These are phyloP conservation scores for Phaeoacremonium minimum DNA, from an alignment of 2,329 filamentous ascomycete genomes.

Conservation along the genomic window DNA sequence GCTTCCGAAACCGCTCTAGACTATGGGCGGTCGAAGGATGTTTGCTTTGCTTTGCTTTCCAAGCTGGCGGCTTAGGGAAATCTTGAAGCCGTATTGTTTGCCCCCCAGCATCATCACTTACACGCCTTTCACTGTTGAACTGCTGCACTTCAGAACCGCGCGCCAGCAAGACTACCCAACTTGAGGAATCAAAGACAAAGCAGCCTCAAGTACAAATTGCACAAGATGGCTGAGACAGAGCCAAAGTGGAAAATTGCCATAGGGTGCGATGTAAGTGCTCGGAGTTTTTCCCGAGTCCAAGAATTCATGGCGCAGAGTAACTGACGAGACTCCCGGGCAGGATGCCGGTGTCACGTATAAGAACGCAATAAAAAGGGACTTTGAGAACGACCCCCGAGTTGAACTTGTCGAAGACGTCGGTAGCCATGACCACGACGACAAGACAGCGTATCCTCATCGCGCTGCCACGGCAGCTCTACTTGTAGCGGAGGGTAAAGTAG, in stretches of 20 bases:
- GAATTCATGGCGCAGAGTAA: not conserved
- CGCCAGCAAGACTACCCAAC: too few relatives aligned
- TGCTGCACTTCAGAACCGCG: too few relatives aligned
- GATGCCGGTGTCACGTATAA: conserved; percentile 79
- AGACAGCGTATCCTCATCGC: conserved; percentile 77
- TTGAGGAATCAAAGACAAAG: too few relatives aligned
- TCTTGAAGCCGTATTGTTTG: too few relatives aligned
- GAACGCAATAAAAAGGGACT: conserved; percentile 68
- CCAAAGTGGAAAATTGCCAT: conserved; percentile 49
- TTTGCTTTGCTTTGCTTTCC: too few relatives aligned
- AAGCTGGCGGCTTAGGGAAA: too few relatives aligned
- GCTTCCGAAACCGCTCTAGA: too few relatives aligned
- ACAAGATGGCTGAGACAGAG: too few relatives aligned
- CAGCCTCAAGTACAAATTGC: too few relatives aligned
- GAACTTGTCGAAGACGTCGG: conserved; percentile 70
- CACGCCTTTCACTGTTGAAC: too few relatives aligned
- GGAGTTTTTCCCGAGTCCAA: conserved; percentile 2
- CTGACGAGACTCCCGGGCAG: conserved; percentile 21
- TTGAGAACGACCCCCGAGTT: conserved; percentile 64
- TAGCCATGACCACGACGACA: conserved; percentile 60
- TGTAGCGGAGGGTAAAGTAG: conserved; percentile 59
- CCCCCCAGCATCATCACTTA: too few relatives aligned
- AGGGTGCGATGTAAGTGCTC: conserved; percentile 45
- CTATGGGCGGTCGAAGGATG: too few relatives aligned
- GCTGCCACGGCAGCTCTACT: conserved; percentile 68